phyloP scores from a whole-genome alignment of 2,329 filamentous ascomycete species.

The Botrytis fragariae region DNA sequence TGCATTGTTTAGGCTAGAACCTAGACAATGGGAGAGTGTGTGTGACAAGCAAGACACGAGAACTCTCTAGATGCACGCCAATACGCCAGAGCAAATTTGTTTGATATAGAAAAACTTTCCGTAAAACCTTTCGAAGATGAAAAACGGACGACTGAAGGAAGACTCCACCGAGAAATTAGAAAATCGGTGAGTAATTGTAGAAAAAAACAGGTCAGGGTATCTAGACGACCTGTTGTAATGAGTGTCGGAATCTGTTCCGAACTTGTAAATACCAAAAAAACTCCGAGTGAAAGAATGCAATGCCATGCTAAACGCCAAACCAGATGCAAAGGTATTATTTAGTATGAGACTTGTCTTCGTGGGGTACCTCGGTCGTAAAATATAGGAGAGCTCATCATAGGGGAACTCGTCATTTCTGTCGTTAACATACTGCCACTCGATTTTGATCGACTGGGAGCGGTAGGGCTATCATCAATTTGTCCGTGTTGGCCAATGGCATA shows the following conservation, averaged over 20 bases:
- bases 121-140: constrained; percentile 17
- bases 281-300: constrained; percentile 19
- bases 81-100: constrained; percentile 32
- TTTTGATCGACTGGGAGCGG: constrained; percentile 41
- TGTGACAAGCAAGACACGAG: not conserved
- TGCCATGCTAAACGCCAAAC: constrained; percentile 30
- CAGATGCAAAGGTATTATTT: constrained; percentile 36
- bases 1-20: constrained; percentile 25
- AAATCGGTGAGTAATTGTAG: constrained; percentile 9
- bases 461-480: constrained; percentile 58
- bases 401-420: constrained; percentile 30
- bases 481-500: constrained; percentile 86
- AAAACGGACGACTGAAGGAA: constrained; percentile 13
- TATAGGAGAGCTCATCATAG: constrained; percentile 39
- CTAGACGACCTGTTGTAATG: constrained; percentile 18
- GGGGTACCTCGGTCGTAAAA: constrained; percentile 53
- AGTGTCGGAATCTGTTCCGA: constrained; percentile 15
- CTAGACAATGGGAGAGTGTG: not conserved
- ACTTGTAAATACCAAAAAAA: constrained; percentile 13
- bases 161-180: constrained; percentile 10
- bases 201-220: constrained; percentile 19
- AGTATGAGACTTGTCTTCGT: constrained; percentile 65
- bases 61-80: constrained; percentile 30
- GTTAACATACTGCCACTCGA: constrained; percentile 38
- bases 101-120: constrained; percentile 27